Evolutionary conservation across 2,329 filamentous ascomycete genomes (phyloP), one percentile per base, ranked within the genome.

Genomic region (Thelonectria olida): DNA sequence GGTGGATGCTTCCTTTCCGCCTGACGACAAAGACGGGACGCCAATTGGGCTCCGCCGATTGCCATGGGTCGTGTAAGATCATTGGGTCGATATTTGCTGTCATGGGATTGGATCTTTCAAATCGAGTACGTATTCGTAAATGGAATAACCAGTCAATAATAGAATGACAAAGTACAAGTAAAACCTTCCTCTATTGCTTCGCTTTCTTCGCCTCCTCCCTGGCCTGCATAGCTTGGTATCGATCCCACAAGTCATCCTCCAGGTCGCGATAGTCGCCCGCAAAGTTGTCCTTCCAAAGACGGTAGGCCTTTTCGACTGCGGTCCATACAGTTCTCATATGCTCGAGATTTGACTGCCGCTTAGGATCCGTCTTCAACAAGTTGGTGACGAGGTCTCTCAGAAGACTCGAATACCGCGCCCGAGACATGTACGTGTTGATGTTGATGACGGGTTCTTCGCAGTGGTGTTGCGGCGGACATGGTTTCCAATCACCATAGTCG

Each of bases 181-280:
- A 22, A 23, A 15, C 34, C 31, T 39, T 31, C 3, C 25, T 28
- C 22, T 22, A 49, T 25, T 48, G 12, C 4, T 42, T 25, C 8
- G 45, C 28, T 12, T 17, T 47, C 41, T 20, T 12, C 20, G 34
- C 51, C 8, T 50, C 56, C 47, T 9, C 27, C 38, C 31, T 39
- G 15, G 55, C 28, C 38, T 44, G 27, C n/a, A 48, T 54, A 17
- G 52, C 49, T 12, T 51, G 27, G 34, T 44, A 44, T 31, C 66
- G 56, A 27, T 27, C 52, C 34, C 38, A 52, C 64, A 72, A 55
- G 20, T 69, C 69, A 55, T 72, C 72, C 12, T 72, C 74, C 13
- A 76, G 60, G 57, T 79, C 78, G n/a, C 70, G 59, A 59, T 76
- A 75, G 2, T 76, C 76, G 13, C 76, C 76, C 1, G 71, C 65